Conservation (phyloP, 2,329 filamentous ascomycete genomes). For the Juglanconis sp. region DNA sequence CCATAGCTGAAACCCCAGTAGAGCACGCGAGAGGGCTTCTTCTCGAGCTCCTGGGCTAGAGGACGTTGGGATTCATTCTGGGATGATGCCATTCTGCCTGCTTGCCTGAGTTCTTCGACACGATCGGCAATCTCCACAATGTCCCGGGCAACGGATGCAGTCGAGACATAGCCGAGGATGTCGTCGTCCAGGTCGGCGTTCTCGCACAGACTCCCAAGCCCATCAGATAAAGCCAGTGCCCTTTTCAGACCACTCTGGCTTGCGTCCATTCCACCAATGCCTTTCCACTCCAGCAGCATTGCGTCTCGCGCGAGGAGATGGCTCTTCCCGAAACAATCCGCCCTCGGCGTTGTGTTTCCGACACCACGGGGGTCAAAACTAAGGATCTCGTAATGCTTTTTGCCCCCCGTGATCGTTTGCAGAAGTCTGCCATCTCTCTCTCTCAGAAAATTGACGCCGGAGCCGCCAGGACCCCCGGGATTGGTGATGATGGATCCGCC, state of each 20-base stretch:
- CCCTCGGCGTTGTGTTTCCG: constrained; percentile 32
- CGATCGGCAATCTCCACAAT: constrained; percentile 44
- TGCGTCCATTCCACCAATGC: constrained; percentile 27
- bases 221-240: constrained; percentile 25
- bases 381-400: constrained; percentile 38
- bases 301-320: constrained; percentile 28
- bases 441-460: constrained; percentile 31
- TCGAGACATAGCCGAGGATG: constrained; percentile 33
- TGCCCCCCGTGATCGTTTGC: constrained; percentile 25
- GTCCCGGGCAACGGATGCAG: constrained; percentile 38
- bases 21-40: constrained; percentile 30
- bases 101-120: constrained; percentile 30
- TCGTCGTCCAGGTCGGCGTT: constrained; percentile 22
- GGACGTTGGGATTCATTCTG: background rate
- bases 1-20: constrained; percentile 53
- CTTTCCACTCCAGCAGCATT: constrained; percentile 28
- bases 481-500: constrained; percentile 42
- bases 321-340: constrained; percentile 35
- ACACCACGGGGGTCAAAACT: constrained; percentile 45
- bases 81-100: background rate
- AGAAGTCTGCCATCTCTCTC: constrained; percentile 26
- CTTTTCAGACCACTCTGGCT: constrained; percentile 23
- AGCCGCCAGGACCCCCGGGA: constrained; percentile 43
- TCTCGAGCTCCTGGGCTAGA: background rate
- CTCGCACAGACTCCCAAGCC: constrained; percentile 29